Conservation (phyloP, 805 yeast genomes). For the Ogataea kodamae region DNA sequence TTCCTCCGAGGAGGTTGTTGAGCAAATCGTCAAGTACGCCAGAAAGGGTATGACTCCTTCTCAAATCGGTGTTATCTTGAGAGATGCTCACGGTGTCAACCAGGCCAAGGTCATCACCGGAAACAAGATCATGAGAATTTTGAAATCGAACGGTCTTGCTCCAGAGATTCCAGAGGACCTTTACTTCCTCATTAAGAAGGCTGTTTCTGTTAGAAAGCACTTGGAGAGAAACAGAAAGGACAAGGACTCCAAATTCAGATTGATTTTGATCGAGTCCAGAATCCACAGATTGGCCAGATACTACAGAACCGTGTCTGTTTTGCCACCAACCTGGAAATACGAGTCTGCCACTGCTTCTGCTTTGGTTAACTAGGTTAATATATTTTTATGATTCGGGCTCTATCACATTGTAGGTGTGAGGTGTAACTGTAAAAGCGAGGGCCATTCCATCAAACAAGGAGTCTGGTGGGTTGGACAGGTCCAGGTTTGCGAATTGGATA, state of each 20-base stretch:
- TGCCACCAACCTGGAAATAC: constrained; percentile 99
- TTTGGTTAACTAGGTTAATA: constrained; percentile 80
- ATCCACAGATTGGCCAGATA: constrained; percentile 99
- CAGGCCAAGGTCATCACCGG: constrained; percentile 97
- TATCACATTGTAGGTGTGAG: constrained; percentile 2
- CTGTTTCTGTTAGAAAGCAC: constrained; percentile 99
- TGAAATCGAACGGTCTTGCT: constrained; percentile 99
- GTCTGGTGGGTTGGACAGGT: constrained; percentile 41
- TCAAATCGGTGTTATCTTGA: constrained; percentile 97
- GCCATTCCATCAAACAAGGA: constrained; percentile 2
- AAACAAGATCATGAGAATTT: constrained; percentile 98
- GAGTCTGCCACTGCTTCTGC: constrained; percentile 99
- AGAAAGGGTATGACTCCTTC: constrained; percentile 99
- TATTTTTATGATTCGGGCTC: constrained; percentile 1
- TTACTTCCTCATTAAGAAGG: constrained; percentile 98
- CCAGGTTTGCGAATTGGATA: no score
- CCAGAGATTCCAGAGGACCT: constrained; percentile 99
- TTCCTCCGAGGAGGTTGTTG: constrained; percentile 91
- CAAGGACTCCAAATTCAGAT: constrained; percentile 99
- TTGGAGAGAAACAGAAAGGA: constrained; percentile 99
- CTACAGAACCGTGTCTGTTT: constrained; percentile 99
- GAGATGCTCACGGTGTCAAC: constrained; percentile 99
- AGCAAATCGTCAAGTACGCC: constrained; percentile 98
- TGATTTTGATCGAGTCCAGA: constrained; percentile 99
- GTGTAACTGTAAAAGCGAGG: constrained; percentile 1